Conservation (phyloP, 2,329 filamentous ascomycete genomes). For the Penicillium sp. region DNA sequence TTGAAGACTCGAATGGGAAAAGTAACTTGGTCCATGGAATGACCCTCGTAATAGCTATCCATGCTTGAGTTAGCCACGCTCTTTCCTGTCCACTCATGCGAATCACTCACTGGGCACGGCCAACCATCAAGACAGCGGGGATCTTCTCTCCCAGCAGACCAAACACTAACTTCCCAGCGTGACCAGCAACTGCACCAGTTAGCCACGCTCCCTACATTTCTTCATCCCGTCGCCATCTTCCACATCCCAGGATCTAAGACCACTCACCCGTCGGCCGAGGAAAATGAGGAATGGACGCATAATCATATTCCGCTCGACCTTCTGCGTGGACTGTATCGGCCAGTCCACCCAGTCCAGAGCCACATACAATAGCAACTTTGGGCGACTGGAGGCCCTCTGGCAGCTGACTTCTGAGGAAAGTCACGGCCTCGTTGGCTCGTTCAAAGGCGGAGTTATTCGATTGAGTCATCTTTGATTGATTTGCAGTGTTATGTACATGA, state of each 20-base stretch:
- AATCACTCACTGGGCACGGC: slow-evolving; percentile 64
- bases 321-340: slow-evolving; percentile 58
- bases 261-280: slow-evolving; percentile 60
- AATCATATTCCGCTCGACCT: slow-evolving; percentile 58
- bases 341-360: slow-evolving; percentile 65
- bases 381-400: slow-evolving; percentile 56
- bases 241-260: not conserved
- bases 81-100: not conserved
- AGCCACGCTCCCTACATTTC: slow-evolving; percentile 9
- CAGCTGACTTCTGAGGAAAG: slow-evolving; percentile 55
- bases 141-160: slow-evolving; percentile 60
- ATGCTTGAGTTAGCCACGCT: slow-evolving; percentile 3
- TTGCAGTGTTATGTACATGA: not conserved
- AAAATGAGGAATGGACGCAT: slow-evolving; percentile 64
- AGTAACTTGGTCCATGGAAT: slow-evolving; percentile 64
- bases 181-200: slow-evolving; percentile 54
- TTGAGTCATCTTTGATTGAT: slow-evolving; percentile 16
- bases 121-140: slow-evolving; percentile 66
- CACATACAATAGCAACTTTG: slow-evolving; percentile 66
- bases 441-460: slow-evolving; percentile 29
- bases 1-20: slow-evolving; percentile 69
- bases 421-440: slow-evolving; percentile 53
- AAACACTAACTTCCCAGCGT: slow-evolving; percentile 68
- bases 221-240: not conserved
- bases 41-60: slow-evolving; percentile 67